phyloP scores from a whole-genome alignment of 2,329 filamentous ascomycete species.

The Sporothrix brasiliensis region DNA sequence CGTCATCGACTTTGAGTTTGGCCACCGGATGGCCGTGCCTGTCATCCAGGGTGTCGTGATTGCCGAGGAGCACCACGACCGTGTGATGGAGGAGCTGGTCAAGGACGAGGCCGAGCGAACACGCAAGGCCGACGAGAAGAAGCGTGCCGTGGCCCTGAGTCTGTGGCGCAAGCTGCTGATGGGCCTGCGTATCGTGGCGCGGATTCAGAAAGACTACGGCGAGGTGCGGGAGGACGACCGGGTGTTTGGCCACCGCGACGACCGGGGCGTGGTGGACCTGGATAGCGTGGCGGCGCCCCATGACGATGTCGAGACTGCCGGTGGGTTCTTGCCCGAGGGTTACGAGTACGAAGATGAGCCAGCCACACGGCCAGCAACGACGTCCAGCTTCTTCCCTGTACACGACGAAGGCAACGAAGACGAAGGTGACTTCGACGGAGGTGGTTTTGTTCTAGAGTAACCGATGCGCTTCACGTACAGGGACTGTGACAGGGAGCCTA shows the following conservation, averaged over 20 bases:
- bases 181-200: slow-evolving; percentile 78
- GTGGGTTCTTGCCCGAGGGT: slow-evolving; percentile 64
- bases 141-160: slow-evolving; percentile 70
- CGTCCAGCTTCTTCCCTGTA: slow-evolving; percentile 55
- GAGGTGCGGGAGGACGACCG: slow-evolving; percentile 54
- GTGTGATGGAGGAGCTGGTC: slow-evolving; percentile 76
- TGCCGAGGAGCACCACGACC: slow-evolving; percentile 74
- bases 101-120: slow-evolving; percentile 74
- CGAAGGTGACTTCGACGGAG: slow-evolving; percentile 31
- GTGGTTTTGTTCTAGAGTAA: slow-evolving; percentile 30
- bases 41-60: slow-evolving; percentile 89
- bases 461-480: not conserved
- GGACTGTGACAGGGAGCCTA: not conserved
- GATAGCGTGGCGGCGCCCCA: slow-evolving; percentile 39
- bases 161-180: slow-evolving; percentile 87
- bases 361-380: slow-evolving; percentile 38
- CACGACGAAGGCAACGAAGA: slow-evolving; percentile 46
- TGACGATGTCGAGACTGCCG: slow-evolving; percentile 57
- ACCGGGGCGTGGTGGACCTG: slow-evolving; percentile 15
- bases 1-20: slow-evolving; percentile 95
- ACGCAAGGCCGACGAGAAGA: slow-evolving; percentile 81
- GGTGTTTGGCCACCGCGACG: slow-evolving; percentile 52
- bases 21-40: slow-evolving; percentile 89
- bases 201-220: slow-evolving; percentile 76
- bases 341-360: slow-evolving; percentile 53